Percentiles rank a stretch among this genome's conserved stretches.
Conservation (phyloP, 805 yeast species). For the Barnettozyma pratensis region DNA sequence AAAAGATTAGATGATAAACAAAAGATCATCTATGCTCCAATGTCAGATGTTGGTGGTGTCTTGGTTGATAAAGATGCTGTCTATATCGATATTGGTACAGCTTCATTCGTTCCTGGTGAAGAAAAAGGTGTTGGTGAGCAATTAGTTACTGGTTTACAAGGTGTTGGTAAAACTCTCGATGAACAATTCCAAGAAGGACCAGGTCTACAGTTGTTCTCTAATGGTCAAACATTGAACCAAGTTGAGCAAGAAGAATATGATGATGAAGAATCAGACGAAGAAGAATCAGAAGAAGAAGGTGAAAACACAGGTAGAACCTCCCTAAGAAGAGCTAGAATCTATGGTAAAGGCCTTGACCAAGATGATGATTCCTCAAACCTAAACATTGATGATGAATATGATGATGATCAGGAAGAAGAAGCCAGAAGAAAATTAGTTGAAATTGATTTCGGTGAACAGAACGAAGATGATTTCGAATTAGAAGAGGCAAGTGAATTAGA, state of each 20-base stretch:
- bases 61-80: conserved; percentile 96
- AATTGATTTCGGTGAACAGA: conserved; percentile 39
- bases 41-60: conserved; percentile 99
- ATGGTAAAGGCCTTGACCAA: conserved; percentile 47
- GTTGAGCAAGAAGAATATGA: conserved; percentile 37
- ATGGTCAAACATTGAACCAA: conserved; percentile 45
- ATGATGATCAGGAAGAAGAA: conserved; percentile 29
- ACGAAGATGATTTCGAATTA: conserved; percentile 31
- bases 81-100: conserved; percentile 61
- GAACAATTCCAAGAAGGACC: conserved; percentile 57
- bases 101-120: conserved; percentile 55
- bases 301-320: conserved; percentile 57
- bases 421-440: conserved; percentile 41
- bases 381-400: conserved; percentile 33
- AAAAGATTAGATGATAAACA: conserved; percentile 91
- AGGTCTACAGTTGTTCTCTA: conserved; percentile 72
- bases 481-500: conserved; percentile 52
- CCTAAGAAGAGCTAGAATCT: conserved; percentile 57
- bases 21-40: conserved; percentile 94
- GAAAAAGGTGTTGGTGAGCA: conserved; percentile 83
- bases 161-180: conserved; percentile 53
- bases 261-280: conserved; percentile 32
- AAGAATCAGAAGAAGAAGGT: conserved; percentile 26
- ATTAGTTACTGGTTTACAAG: conserved; percentile 76
- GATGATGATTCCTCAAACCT: conserved; percentile 41